These are phyloP conservation scores for Phytophthora multivora DNA, from an alignment of 352 stramenopile species.

Conservation along the genomic window DNA sequence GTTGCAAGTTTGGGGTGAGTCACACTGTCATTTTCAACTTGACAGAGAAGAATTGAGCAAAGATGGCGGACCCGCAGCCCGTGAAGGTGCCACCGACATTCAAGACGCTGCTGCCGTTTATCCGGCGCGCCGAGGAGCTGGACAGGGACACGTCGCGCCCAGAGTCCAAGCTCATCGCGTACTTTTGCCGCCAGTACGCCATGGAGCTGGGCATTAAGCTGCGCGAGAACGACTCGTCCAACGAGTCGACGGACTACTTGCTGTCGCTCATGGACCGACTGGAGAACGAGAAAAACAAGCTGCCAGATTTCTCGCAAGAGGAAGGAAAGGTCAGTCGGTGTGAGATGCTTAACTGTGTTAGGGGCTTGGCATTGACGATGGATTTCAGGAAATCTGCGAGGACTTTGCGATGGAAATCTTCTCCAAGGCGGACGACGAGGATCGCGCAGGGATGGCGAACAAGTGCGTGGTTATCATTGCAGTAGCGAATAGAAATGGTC, in stretches of 20 bases:
- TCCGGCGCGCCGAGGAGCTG: conserved; percentile 95
- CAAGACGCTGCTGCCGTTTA: conserved; percentile 94
- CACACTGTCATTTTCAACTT: background rate
- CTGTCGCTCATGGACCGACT: conserved; percentile 90
- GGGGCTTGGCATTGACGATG: background rate
- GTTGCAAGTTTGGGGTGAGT: too few species aligned
- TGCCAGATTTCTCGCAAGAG: conserved; percentile 90
- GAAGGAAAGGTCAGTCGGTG: conserved; percentile 85
- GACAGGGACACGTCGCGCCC: conserved; percentile 89
- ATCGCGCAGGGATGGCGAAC: conserved; percentile 87
- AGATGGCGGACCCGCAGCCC: conserved; percentile 57
- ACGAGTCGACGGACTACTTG: conserved; percentile 89
- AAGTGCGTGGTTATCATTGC: conserved; percentile 60
- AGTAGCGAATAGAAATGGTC: background rate
- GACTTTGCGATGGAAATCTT: conserved; percentile 94
- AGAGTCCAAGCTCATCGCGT: conserved; percentile 95
- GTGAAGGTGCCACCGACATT: conserved; percentile 92
- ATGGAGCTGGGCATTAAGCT: conserved; percentile 91
- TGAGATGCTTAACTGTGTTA: background rate
- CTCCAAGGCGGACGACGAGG: conserved; percentile 93
- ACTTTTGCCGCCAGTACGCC: conserved; percentile 91
- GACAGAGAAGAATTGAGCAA: conserved; percentile 2
- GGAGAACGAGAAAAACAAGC: conserved; percentile 91
- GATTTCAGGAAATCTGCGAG: conserved; percentile 79
- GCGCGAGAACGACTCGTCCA: conserved; percentile 73